phyloP scores from a whole-genome alignment of 1,139 yeast genomes.

The Kodamaea arcana region DNA sequence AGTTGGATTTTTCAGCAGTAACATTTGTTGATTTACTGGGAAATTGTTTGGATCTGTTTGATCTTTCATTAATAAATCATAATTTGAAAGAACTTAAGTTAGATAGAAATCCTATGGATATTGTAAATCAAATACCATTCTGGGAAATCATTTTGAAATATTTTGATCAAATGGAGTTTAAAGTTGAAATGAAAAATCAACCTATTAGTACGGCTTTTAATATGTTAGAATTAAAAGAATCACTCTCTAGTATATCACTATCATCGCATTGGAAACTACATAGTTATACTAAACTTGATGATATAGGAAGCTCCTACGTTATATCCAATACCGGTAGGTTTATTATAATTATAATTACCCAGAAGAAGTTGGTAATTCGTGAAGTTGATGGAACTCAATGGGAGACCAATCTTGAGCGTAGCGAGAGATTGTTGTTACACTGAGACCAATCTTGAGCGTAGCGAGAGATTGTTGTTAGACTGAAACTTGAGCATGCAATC shows the following conservation, averaged over 20 bases:
- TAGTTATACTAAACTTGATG: not conserved
- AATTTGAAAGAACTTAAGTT: not conserved
- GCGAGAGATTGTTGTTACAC: too few species aligned
- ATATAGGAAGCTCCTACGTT: not conserved
- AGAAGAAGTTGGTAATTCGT: not conserved
- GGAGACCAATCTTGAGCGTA: too few species aligned
- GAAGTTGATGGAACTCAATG: too few species aligned
- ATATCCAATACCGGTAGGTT: not conserved
- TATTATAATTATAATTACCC: not conserved
- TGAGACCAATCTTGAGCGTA: too few species aligned
- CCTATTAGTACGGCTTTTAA: not conserved
- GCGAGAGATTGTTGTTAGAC: too few species aligned
- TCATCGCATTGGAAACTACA: not conserved
- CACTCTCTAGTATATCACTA: not conserved
- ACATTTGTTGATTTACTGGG: not conserved
- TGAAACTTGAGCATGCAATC: too few species aligned
- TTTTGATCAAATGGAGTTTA: too few species aligned
- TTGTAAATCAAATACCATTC: not conserved
- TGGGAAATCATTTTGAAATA: not conserved
- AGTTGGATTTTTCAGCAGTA: not conserved
- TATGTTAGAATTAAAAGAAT: not conserved
- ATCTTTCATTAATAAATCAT: not conserved
- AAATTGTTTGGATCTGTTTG: not conserved
- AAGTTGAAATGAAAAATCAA: too few species aligned
- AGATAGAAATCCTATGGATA: not conserved